Evolutionary conservation across 257 asterid genomes (phyloP), one percentile per base, ranked within the genome.

Genomic region (Lithospermum erythrorhizon): DNA sequence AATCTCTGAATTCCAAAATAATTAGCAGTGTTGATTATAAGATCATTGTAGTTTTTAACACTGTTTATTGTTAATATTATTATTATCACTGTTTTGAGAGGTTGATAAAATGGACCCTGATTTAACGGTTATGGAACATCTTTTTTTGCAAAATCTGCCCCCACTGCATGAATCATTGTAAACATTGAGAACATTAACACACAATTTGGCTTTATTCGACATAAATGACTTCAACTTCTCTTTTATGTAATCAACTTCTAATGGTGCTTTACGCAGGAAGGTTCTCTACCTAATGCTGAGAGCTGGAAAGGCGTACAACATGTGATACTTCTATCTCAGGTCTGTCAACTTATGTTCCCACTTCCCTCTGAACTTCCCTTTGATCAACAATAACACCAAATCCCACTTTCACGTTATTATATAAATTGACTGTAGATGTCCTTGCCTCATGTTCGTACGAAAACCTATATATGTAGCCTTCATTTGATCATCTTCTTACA

Each of bases 251-350:
- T 52, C 56, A 53, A 6, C 57, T 53, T 20, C 17, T n/a, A 6
- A 53, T 21, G 57, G 27, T 48, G 20, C 41, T 29, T 61, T 58
- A 21, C 63, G 19, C 65, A 91, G 96, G 98, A 85, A 72, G 96
- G 96, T 62, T 79, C 78, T 67, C 21, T 84, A 57, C 70, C 76
- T 56, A 74, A 73, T 62, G 19, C 79, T n/a, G 90, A 83, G 57
- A 81, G 79, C 73, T 91, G 90, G 95, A 84, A 84, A 70, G 96
- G 98, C 18, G 58, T 88, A 65, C 80, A 86, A 45, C 96, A 88
- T 32, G 85, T 91, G 73, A 78, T 88, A 72, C 76, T 88, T 55
- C 77, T 91, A 63, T 91, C 96, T 68, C 95, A 88, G 95, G 96
- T 91, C 49, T 41, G 49, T 41, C 4, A 41, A 41, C 49, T 41